These are phyloP conservation scores for Arachis stenosperma DNA, from an alignment of 306 rosid genomes.

Conservation along the genomic window DNA sequence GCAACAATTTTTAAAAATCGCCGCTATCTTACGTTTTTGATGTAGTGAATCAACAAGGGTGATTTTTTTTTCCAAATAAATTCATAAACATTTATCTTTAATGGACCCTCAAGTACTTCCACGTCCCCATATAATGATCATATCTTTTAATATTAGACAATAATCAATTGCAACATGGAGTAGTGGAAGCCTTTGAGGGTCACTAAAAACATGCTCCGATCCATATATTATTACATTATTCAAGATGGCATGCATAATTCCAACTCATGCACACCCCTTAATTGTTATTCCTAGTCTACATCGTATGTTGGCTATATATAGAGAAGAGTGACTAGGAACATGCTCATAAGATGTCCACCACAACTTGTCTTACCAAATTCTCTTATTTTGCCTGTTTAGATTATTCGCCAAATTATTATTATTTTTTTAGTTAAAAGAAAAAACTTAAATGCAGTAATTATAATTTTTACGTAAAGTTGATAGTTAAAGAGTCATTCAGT, in stretches of 20 bases:
- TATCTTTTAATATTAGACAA: neutral
- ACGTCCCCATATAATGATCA: neutral
- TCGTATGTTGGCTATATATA: neutral
- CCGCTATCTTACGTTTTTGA: too few species aligned
- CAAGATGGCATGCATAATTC: neutral
- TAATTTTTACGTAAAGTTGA: too few species aligned
- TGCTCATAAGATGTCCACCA: neutral
- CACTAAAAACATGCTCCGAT: constrained; percentile 14
- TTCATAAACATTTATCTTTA: neutral
- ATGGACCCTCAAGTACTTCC: neutral
- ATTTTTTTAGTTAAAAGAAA: too few species aligned
- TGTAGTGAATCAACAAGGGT: too few species aligned
- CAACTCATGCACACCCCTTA: neutral
- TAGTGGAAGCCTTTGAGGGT: constrained; percentile 32
- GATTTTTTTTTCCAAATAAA: neutral
- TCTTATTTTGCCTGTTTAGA: neutral
- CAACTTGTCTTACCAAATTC: neutral
- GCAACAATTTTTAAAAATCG: too few species aligned
- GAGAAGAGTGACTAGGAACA: neutral
- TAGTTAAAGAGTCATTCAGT: too few species aligned
- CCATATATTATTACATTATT: neutral
- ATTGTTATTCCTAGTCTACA: neutral
- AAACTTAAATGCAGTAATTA: too few species aligned
- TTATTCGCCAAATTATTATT: neutral
- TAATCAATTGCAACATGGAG: constrained; percentile 5